A percentile compares a stretch with the other conserved stretches of the same genome.
phyloP scores from a whole-genome alignment of 2,329 filamentous ascomycete species.

The Fusarium multiceps region DNA sequence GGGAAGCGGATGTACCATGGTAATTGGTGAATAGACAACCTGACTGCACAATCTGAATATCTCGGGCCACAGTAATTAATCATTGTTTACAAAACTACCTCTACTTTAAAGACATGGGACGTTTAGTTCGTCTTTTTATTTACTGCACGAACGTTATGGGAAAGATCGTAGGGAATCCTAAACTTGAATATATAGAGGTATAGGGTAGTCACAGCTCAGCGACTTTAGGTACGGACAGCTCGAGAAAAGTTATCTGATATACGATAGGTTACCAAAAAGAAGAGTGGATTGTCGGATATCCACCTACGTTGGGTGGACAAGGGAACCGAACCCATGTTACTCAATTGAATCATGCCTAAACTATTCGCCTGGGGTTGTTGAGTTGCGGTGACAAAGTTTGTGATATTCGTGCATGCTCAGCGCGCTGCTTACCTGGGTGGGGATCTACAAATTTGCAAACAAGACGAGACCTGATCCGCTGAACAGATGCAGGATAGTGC shows the following conservation, averaged over 20 bases:
- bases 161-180: background rate
- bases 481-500: background rate
- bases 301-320: conserved; percentile 39
- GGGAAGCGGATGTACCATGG: conserved; percentile 73
- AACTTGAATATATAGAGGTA: background rate
- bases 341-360: conserved; percentile 28
- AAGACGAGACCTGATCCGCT: background rate
- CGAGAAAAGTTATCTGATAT: background rate
- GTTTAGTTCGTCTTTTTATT: background rate
- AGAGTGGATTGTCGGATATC: conserved; percentile 22
- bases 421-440: background rate
- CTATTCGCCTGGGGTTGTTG: conserved; percentile 42
- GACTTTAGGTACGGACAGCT: background rate
- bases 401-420: conserved; percentile 10
- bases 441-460: background rate
- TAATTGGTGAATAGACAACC: conserved; percentile 66
- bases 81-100: background rate
- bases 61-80: background rate
- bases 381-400: background rate
- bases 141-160: background rate
- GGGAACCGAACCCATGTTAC: conserved; percentile 6
- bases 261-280: background rate
- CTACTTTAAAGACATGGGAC: background rate
- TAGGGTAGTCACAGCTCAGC: background rate
- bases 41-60: background rate